Conservation (phyloP, 805 yeast species). For the Suhomyces sp. region DNA sequence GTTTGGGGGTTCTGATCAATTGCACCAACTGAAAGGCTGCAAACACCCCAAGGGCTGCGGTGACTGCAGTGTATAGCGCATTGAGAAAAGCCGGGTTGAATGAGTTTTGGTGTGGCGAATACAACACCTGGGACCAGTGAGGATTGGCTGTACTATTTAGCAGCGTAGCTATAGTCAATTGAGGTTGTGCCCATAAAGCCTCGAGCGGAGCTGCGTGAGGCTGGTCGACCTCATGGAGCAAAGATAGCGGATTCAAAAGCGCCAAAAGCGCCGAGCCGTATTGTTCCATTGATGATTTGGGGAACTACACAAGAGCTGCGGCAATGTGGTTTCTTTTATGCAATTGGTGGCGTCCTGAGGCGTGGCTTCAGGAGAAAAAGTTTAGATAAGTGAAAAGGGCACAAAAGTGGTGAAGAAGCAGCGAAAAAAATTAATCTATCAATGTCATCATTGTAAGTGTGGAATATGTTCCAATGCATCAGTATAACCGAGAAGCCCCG, state of each 20-base stretch:
- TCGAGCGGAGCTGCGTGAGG: neutral
- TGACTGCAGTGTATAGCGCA: slow-evolving; percentile 8
- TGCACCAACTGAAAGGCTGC: slow-evolving; percentile 13
- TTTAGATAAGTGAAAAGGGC: neutral
- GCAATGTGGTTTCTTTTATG: neutral
- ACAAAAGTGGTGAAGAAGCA: no score
- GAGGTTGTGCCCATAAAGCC: neutral
- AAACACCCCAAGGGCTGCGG: slow-evolving; percentile 10
- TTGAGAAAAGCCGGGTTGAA: slow-evolving; percentile 23
- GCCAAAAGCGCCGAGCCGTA: neutral
- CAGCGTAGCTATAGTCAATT: neutral
- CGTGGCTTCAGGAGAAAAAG: neutral
- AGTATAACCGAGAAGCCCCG: neutral
- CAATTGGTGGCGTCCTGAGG: neutral
- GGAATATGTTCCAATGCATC: neutral
- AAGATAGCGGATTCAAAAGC: neutral
- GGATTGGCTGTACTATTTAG: neutral
- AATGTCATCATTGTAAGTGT: neutral
- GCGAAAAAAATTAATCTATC: neutral
- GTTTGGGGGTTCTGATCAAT: neutral
- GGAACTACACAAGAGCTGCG: neutral
- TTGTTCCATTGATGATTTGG: neutral
- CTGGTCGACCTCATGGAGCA: neutral
- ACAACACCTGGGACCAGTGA: slow-evolving; percentile 14
- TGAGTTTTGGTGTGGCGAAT: slow-evolving; percentile 17